A percentile compares a stretch with the other conserved stretches of the same genome.
phyloP scores from a whole-genome alignment of 495 filamentous ascomycete genomes.

The Aspergillus cavernicola region DNA sequence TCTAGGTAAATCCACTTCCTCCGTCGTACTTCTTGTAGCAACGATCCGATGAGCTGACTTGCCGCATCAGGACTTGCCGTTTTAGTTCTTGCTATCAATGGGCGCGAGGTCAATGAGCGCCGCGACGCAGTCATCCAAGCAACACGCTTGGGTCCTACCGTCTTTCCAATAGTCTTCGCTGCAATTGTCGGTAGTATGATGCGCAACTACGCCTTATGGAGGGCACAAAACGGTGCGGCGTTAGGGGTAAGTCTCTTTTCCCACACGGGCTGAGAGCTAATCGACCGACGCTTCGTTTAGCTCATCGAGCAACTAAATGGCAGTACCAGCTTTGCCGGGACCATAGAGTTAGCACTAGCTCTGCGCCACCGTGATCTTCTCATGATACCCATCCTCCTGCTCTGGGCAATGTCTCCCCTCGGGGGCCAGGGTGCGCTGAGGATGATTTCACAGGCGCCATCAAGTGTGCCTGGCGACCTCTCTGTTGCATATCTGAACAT shows the following conservation, averaged over 20 bases:
- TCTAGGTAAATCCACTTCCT: background rate
- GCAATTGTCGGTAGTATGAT: background rate
- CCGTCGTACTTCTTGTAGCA: background rate
- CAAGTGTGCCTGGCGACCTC: background rate
- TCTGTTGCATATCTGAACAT: background rate
- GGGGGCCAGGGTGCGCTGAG: background rate
- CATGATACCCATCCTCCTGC: background rate
- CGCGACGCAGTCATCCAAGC: background rate
- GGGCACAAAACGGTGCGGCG: background rate
- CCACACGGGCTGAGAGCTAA: background rate
- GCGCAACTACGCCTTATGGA: background rate
- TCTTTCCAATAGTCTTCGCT: background rate
- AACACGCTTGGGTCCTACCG: background rate
- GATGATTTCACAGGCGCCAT: background rate
- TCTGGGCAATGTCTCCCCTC: background rate
- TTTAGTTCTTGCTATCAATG: background rate
- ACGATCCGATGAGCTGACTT: background rate
- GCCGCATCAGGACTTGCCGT: background rate
- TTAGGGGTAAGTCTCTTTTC: background rate
- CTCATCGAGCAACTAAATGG: background rate
- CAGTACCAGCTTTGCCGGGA: background rate
- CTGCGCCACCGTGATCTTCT: background rate
- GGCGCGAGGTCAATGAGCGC: background rate
- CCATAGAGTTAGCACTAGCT: background rate
- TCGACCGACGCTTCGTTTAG: background rate